Base-by-base conservation (phyloP, 2,329 filamentous ascomycete genomes). In the Cladosporium sp. region DNA sequence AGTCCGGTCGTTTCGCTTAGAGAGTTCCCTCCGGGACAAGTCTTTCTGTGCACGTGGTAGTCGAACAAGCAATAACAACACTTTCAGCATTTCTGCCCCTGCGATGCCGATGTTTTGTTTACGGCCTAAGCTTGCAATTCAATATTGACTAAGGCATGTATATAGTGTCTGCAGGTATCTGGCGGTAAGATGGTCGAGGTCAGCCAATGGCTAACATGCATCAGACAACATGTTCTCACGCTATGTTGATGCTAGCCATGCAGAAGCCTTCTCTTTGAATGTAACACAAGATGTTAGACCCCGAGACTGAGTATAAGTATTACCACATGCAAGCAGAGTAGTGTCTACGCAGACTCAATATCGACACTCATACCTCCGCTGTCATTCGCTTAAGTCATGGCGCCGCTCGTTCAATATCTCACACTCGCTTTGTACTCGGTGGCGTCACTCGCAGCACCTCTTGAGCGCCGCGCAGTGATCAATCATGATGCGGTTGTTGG, bases 401-500 rank as follows among this genome's bases (percentile, higher is more conserved):
- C 62, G 16, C 63, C 64, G 29, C 62, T 62, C 52, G 59, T 62
- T 57, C 56, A 65, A 28, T 50, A 62, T 44, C 23, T 65, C 33
- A 62, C 63, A 10, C 63, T 67, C 66, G 64, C 63, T 37, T 64
- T 59, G 21, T 61, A 7, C 52, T 61, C 65, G 11, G 10, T 63
- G 2, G 26, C 50, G 11, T 63, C 60, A 10, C 55, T 64, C 26
- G 68, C 68, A 7, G 58, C 67, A 12, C 33, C 65, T 5, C 69
- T 81, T 5, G 66, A 74, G 12, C 72, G 71, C 26, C 80, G 83
- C 53, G 82, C 75, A 10, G 78, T 78, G 46, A 81, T 85, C 68
- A 71, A 53, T 21, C 79, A 80, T 31, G 77, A 83, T 73, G 75
- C 78, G 0, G 77, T 89, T 31, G 84, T 85, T 8, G 84, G 83